Evolutionary conservation across 805 yeast genomes (phyloP), one percentile per base, ranked within the genome.

Genomic region (Ogataea pignaliae): DNA sequence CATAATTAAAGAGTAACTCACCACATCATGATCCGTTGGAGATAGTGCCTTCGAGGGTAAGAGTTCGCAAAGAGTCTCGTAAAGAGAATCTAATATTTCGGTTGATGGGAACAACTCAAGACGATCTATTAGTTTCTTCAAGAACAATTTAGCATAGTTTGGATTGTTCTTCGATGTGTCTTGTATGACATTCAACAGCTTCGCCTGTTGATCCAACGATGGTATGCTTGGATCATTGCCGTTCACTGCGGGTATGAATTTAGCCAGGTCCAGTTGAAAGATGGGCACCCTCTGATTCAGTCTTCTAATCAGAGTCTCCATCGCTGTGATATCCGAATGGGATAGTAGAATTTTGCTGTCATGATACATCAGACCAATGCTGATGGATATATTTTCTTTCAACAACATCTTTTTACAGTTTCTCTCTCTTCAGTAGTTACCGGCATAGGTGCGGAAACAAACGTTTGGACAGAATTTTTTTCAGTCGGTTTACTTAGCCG

Each of bases 141-240:
- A 51, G 29, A 80, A 70, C 6, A 54, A 47, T 52, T 73, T 76
- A 36, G 70, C 70, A 53, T 83, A 83, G 60, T 70, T 70, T 11
- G 77, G 69, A 57, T 83, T 83, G n/a, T 54, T 39, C 3, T 47
- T 39, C 1, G 66, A 45, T 13, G 69, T 59, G 15, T 44, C 51
- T 3, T 17, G 15, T 9, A 70, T 36, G 1, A 39, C 47, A 6
- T 38, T 29, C 5, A 63, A 41, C 21, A 70, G 38, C 11, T 35
- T 34, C 9, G 45, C 41, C 42, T 65, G 68, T 9, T 50, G 26
- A 44, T 15, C 55, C 49, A 9, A 53, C 51, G 2, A 17, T 17
- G 15, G 28, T 13, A 39, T 16, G 12, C 28, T 29, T 3, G 34
- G 10, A 8, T 43, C 40, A 5, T 41, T 26, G 10, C 45, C 46